phyloP scores from a whole-genome alignment of 345 rosid genomes.

The Trapa bicornis region DNA sequence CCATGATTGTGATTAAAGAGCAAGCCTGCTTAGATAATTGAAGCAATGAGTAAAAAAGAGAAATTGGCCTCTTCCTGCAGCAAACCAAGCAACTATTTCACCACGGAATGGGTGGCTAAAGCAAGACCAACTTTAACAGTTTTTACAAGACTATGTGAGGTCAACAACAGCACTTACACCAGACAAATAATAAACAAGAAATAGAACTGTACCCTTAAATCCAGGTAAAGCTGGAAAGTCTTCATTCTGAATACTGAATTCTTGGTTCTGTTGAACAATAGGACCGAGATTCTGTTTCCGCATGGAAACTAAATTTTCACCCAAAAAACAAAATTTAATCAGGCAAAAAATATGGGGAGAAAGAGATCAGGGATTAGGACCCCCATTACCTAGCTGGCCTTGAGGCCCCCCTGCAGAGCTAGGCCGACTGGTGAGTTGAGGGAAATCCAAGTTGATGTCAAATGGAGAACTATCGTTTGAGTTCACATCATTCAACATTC shows the following conservation, averaged over 20 bases:
- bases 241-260: constrained; percentile 98
- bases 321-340: constrained; percentile 7
- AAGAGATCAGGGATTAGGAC: constrained; percentile 4
- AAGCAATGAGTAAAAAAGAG: too few relatives aligned
- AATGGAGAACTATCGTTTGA: constrained; percentile 77
- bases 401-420: constrained; percentile 95
- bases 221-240: constrained; percentile 99
- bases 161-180: too few relatives aligned
- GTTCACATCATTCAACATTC: constrained; percentile 73
- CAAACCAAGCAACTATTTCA: background rate
- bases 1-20: background rate
- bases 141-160: too few relatives aligned
- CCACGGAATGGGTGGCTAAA: background rate
- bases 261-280: constrained; percentile 92
- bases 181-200: background rate
- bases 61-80: background rate
- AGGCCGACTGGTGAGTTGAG: constrained; percentile 87
- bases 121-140: background rate
- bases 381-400: constrained; percentile 74
- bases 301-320: constrained; percentile 50
- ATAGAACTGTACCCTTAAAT: constrained; percentile 62
- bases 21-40: background rate
- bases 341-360: background rate
- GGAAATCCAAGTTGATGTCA: constrained; percentile 91
- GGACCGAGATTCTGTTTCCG: constrained; percentile 82